Percentiles rank a stretch among this genome's conserved stretches.
These are phyloP conservation scores for Scytalidium lignicola DNA, from an alignment of 2,329 filamentous ascomycete species.

Conservation along the genomic window DNA sequence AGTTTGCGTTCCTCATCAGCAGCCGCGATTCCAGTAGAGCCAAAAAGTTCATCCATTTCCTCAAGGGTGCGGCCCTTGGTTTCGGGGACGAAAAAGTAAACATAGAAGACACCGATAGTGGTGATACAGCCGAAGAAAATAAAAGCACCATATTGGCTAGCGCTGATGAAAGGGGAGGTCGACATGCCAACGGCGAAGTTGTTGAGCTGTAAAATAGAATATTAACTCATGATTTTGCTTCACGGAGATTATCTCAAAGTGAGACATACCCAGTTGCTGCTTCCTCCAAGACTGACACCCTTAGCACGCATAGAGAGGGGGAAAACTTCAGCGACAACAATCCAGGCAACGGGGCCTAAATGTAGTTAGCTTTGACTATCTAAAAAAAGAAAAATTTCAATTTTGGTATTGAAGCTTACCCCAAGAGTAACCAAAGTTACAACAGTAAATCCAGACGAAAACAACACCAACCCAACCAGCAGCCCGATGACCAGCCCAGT, in stretches of 20 bases:
- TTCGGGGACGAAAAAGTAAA: conserved; percentile 42
- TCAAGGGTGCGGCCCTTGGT: conserved; percentile 44
- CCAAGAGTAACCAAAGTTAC: conserved; percentile 19
- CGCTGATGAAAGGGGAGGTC: conserved; percentile 62
- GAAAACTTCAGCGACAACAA: conserved; percentile 67
- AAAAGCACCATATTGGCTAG: conserved; percentile 48
- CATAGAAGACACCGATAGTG: conserved; percentile 49
- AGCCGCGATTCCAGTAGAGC: conserved; percentile 57
- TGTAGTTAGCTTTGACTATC: conserved; percentile 20
- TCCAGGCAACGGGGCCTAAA: conserved; percentile 56
- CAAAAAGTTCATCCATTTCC: conserved; percentile 58
- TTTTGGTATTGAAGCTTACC: conserved; percentile 9
- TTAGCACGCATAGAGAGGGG: conserved; percentile 62
- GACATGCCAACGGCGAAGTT: conserved; percentile 37
- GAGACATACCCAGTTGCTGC: conserved; percentile 44
- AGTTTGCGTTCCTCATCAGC: conserved; percentile 17
- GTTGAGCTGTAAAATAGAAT: conserved; percentile 34
- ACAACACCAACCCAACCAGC: conserved; percentile 34
- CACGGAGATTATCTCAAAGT: not conserved
- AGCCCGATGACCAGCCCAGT: conserved; percentile 29
- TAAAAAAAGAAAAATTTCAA: too few relatives aligned
- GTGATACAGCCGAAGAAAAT: conserved; percentile 62
- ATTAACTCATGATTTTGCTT: not conserved
- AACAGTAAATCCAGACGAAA: conserved; percentile 26
- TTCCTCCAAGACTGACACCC: conserved; percentile 61